Conservation (phyloP, 2,329 filamentous ascomycete genomes). For the Sarocladium brachiariae region DNA sequence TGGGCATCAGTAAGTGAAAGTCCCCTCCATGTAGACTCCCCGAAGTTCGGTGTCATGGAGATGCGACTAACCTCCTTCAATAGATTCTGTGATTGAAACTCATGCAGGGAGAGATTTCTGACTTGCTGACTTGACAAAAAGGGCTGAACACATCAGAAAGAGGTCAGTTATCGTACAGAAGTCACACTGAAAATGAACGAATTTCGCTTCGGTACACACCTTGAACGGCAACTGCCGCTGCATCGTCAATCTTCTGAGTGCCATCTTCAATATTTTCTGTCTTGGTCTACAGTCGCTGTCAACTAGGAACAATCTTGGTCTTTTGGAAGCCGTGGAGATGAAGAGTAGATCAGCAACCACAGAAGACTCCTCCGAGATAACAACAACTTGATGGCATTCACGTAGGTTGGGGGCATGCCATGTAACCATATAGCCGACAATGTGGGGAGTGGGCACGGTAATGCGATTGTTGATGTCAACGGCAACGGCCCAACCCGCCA, state of each 20-base stretch:
- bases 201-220: not conserved
- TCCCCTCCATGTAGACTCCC: not conserved
- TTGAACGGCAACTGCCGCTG: not conserved
- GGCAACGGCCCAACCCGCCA: not conserved
- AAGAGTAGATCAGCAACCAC: no score
- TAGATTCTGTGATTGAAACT: not conserved
- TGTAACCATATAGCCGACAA: not conserved
- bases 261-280: not conserved
- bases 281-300: not conserved
- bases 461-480: not conserved
- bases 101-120: not conserved
- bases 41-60: no score
- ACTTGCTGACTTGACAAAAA: not conserved
- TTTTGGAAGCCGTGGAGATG: not conserved
- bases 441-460: not conserved
- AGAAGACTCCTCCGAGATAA: no score
- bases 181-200: not conserved
- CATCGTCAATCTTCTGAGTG: not conserved
- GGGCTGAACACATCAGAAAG: not conserved
- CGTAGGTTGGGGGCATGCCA: not conserved
- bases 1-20: not conserved
- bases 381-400: not conserved
- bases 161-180: not conserved
- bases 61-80: not conserved
- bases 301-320: not conserved